Evolutionary conservation across 1,284 basidiomycete genomes (phyloP).

Genomic region (Agroathelia rolfsii): DNA sequence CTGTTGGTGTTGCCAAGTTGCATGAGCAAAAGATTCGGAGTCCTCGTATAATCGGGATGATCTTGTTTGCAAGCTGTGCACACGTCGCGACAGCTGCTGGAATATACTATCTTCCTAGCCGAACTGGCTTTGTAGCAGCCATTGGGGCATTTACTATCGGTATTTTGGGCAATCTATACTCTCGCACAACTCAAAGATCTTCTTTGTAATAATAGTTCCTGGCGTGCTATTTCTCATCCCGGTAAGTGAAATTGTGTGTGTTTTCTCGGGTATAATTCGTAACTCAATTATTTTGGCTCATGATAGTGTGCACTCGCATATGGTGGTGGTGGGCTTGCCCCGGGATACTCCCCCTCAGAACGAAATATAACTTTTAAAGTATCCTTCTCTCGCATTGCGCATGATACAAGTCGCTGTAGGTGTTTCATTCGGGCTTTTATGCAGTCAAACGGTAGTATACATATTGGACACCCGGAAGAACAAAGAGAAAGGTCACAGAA

Average conservation of each 20-base stretch:
- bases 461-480: no score
- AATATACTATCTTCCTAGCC: constrained; percentile 37
- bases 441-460: no score
- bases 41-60: constrained; percentile 69
- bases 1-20: constrained; percentile 65
- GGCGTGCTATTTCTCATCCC: constrained; percentile 80
- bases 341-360: no score
- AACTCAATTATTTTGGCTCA: no score
- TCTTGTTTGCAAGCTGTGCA: constrained; percentile 68
- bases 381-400: constrained; percentile 62
- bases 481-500: no score
- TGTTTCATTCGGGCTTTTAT: constrained; percentile 76
- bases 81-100: constrained; percentile 59
- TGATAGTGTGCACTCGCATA: constrained; percentile 83
- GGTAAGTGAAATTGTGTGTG: no score
- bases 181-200: constrained; percentile 65
- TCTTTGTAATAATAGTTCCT: constrained; percentile 86
- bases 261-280: no score
- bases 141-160: constrained; percentile 79
- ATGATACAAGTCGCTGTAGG: constrained; percentile 84
- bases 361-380: no score
- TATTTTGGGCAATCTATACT: constrained; percentile 72
- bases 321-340: constrained; percentile 76
- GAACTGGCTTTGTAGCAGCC: constrained; percentile 56
- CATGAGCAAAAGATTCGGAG: constrained; percentile 68